Evolutionary conservation across 805 yeast genomes (phyloP).

Genomic region (Teunomyces kruisii): DNA sequence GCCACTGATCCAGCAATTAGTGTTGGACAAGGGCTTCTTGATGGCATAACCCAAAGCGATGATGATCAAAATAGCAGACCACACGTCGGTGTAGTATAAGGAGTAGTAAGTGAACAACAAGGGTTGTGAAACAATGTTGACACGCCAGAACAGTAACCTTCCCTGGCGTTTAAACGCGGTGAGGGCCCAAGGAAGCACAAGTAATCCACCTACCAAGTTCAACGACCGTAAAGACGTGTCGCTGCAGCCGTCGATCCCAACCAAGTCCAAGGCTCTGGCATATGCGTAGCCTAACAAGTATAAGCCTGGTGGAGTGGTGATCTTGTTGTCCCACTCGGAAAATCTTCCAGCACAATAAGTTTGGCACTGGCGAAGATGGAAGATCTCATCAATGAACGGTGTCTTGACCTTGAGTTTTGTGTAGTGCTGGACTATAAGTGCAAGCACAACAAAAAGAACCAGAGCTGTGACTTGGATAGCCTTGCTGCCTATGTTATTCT

Average conservation of each 20-base stretch:
- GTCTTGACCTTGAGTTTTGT: conserved; percentile 17
- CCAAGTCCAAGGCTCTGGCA: conserved; percentile 35
- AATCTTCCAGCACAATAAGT: conserved; percentile 63
- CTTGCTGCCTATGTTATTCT: background rate
- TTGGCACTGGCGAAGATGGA: conserved; percentile 80
- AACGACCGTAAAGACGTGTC: conserved; percentile 34
- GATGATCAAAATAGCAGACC: conserved; percentile 77
- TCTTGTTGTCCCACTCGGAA: conserved; percentile 77
- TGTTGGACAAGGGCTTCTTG: conserved; percentile 16
- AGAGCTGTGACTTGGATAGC: background rate
- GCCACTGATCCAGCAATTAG: conserved; percentile 44
- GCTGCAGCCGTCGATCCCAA: conserved; percentile 26
- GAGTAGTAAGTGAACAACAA: conserved; percentile 69
- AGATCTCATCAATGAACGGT: conserved; percentile 72
- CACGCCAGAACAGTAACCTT: conserved; percentile 21
- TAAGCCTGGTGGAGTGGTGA: conserved; percentile 96
- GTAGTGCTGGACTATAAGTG: conserved; percentile 12
- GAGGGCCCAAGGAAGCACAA: conserved; percentile 51
- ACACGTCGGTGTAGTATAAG: conserved; percentile 88
- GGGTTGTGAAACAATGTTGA: conserved; percentile 54
- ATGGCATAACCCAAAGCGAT: conserved; percentile 51
- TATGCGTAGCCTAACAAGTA: conserved; percentile 51
- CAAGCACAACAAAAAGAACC: conserved; percentile 8
- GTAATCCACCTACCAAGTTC: conserved; percentile 66
- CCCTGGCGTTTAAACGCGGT: conserved; percentile 18